A percentile compares a stretch with the other conserved stretches of the same genome.
Conservation (phyloP, 2,329 filamentous ascomycete genomes). For the Herpotrichia juniperi region DNA sequence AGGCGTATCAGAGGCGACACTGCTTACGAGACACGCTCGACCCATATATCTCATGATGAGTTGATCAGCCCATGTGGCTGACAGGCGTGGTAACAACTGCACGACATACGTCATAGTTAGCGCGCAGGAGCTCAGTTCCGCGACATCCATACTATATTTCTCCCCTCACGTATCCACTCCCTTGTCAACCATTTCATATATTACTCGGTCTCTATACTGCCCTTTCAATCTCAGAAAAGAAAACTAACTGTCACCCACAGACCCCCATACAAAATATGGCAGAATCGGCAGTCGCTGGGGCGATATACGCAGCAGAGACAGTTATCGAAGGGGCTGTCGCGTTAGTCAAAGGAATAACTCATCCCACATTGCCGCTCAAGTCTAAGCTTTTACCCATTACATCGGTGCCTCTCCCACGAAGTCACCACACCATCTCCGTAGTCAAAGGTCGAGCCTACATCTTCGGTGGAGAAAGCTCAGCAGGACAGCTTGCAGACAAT, state of each 20-base stretch:
- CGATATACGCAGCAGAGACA: conserved; percentile 45
- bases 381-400: conserved; percentile 57
- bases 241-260: neutral
- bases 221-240: neutral
- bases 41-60: neutral
- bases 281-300: conserved; percentile 47
- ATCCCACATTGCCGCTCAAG: conserved; percentile 59
- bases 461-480: conserved; percentile 57
- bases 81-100: neutral
- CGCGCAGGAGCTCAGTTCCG: conserved; percentile 6
- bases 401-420: conserved; percentile 52
- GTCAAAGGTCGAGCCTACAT: conserved; percentile 62
- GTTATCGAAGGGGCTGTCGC: conserved; percentile 49
- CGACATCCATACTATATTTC: conserved; percentile 11
- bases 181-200: neutral
- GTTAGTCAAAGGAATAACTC: conserved; percentile 54
- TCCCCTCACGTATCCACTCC: conserved; percentile 3
- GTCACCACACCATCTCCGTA: conserved; percentile 59
- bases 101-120: conserved; percentile 13
- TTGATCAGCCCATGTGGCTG: neutral
- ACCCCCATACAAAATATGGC: conserved; percentile 22
- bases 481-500: conserved; percentile 53
- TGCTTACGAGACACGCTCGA: neutral
- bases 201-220: neutral
- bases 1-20: neutral